Evolutionary conservation across 1,139 yeast genomes (phyloP), one percentile per base, ranked within the genome.

Genomic region (Blastobotrys illinoisensis): DNA sequence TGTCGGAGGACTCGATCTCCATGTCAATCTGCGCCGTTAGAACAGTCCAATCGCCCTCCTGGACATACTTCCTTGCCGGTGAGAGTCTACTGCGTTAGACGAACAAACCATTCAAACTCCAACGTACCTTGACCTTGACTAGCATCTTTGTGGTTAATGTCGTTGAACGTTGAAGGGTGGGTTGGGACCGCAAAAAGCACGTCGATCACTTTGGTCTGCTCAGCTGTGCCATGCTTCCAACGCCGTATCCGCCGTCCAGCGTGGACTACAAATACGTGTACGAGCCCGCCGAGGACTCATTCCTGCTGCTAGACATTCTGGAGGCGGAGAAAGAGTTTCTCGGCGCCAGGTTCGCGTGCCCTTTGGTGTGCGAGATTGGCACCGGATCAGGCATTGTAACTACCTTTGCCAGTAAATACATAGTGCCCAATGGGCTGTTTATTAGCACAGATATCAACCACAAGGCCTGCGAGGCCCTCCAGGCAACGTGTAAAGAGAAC

Each of bases 281-380:
- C 67, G 98, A 93, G 65, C 98, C 98, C 0, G 81, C 96, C 0
- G 99, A 93, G 64, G 99, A 93, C 72, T 81, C 95, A 13, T 93
- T 86, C 65, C 78, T 91, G 9, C 73, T 93, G 13, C 72, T 93
- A 44, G 99, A 93, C 68, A 76, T 86, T 18, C 75, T 93, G 53
- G 98, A 93, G 64, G 69, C 74, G 48, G 85, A 87, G 53, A 67
- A 68, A 50, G 63, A 58, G 1, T 64, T 50, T 44, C 18, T 54
- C 26, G 14, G 26, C 13, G 16, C 3, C 3, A 20, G 47, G 67
- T 56, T 36, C 47, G 40, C 45, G 28, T 46, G 19, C 40, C 86
- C 95, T 0, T 49, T 88, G 0, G 84, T 87, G 0, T 77, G 86
- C n/a, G 99, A 93, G 65, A 77, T 93, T 9, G 99, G 99, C 0